These are phyloP conservation scores for Helminthosporium solani DNA, from an alignment of 2,329 filamentous ascomycete genomes.

Conservation along the genomic window DNA sequence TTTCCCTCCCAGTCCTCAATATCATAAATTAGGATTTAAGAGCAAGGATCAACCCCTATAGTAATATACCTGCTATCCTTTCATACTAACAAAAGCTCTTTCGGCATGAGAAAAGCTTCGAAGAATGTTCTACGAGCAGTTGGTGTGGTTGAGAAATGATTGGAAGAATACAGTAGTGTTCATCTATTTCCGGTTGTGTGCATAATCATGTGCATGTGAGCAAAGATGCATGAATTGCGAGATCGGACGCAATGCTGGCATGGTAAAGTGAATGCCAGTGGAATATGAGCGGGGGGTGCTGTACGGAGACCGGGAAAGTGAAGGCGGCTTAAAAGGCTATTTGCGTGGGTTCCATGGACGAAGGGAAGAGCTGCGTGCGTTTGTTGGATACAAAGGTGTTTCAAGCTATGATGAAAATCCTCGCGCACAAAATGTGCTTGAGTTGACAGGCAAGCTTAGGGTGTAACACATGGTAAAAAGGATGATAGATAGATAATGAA, in stretches of 20 bases:
- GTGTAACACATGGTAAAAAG: no score
- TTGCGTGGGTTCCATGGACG: neutral
- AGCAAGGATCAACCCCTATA: slow-evolving; percentile 1
- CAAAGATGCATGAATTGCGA: neutral
- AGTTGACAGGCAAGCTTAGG: neutral
- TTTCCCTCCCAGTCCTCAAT: neutral
- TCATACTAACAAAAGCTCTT: slow-evolving; percentile 5
- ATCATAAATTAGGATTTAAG: slow-evolving; percentile 1
- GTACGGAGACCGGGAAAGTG: neutral
- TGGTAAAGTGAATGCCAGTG: neutral
- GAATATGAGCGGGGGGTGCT: neutral
- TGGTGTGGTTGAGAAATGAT: neutral
- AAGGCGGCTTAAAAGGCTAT: slow-evolving; percentile 6
- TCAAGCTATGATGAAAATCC: no score
- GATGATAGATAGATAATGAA: neutral
- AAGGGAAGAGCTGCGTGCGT: neutral
- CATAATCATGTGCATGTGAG: neutral
- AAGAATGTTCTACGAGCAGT: neutral
- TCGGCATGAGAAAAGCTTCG: slow-evolving; percentile 1
- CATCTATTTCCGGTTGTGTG: slow-evolving; percentile 5
- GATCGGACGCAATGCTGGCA: neutral
- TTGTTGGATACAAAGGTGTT: no score
- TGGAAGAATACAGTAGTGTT: neutral
- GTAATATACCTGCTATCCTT: slow-evolving; percentile 1
- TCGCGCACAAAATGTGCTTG: neutral